These are phyloP conservation scores for Fomitiporia mediterranea DNA, from an alignment of 1,284 basidiomycete species.

Conservation along the genomic window DNA sequence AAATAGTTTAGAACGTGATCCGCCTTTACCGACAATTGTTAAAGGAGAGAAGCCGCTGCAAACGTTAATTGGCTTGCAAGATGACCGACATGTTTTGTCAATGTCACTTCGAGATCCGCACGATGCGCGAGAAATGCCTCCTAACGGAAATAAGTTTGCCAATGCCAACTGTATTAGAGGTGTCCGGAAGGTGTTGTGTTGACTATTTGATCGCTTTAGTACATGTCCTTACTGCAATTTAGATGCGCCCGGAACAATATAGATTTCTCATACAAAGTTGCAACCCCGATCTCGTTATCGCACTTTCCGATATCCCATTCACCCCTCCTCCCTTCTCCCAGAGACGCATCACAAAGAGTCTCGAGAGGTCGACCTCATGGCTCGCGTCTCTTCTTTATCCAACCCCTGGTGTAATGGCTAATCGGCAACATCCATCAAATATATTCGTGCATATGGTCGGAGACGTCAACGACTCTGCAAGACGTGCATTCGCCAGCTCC, in stretches of 20 bases:
- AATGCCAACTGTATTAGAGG: constrained; percentile 61
- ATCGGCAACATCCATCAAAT: constrained; percentile 26
- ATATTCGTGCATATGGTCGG: constrained; percentile 69
- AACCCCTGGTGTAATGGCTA: neutral
- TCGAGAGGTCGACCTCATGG: constrained; percentile 45
- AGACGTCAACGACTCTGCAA: constrained; percentile 47
- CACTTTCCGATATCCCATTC: constrained; percentile 66
- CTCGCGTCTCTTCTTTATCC: constrained; percentile 6
- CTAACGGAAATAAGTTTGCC: constrained; percentile 57
- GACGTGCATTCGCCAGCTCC: constrained; percentile 56
- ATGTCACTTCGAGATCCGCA: constrained; percentile 62
- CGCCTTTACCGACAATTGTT: constrained; percentile 56
- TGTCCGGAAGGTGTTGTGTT: constrained; percentile 52
- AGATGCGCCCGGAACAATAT: constrained; percentile 60
- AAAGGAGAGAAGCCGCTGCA: constrained; percentile 49
- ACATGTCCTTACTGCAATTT: neutral
- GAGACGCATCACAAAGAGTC: constrained; percentile 68
- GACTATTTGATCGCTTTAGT: constrained; percentile 11
- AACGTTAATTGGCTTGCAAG: constrained; percentile 51
- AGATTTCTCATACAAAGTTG: constrained; percentile 43
- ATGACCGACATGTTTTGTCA: constrained; percentile 46
- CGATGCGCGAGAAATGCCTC: constrained; percentile 60
- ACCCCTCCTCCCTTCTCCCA: constrained; percentile 61
- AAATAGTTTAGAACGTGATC: constrained; percentile 53
- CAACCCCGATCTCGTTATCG: constrained; percentile 66